A percentile compares a stretch with the other conserved stretches of the same genome.
These are phyloP conservation scores for Hypoxylon rickii DNA, from an alignment of 495 filamentous ascomycete species.

Conservation along the genomic window DNA sequence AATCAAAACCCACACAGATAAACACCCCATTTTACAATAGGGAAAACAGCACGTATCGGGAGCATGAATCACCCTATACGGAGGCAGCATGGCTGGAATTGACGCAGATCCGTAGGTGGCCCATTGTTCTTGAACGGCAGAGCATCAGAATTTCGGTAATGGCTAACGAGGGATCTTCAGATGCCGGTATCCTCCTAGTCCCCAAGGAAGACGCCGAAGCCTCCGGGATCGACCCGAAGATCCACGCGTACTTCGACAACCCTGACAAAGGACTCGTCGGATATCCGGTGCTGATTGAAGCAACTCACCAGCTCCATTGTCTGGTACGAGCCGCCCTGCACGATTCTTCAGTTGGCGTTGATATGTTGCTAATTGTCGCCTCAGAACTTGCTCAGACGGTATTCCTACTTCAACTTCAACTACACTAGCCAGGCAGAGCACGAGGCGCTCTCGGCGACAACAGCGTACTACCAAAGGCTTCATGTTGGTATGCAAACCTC, in stretches of 20 bases:
- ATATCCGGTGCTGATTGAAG: constrained; percentile 20
- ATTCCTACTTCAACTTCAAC: constrained; percentile 25
- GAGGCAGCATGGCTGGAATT: constrained; percentile 18
- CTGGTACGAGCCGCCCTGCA: constrained; percentile 1
- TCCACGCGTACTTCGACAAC: constrained; percentile 23
- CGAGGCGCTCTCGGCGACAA: constrained; percentile 9
- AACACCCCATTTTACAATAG: constrained; percentile 22
- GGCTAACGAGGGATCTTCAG: constrained; percentile 3
- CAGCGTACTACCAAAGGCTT: constrained; percentile 13
- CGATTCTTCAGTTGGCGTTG: neutral
- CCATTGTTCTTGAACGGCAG: neutral
- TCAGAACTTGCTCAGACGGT: constrained; percentile 19
- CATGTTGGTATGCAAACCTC: constrained; percentile 12
- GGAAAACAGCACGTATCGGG: constrained; percentile 17
- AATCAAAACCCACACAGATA: constrained; percentile 2
- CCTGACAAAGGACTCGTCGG: constrained; percentile 18
- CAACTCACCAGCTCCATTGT: constrained; percentile 24
- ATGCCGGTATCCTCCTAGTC: constrained; percentile 17
- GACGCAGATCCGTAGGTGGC: constrained; percentile 15
- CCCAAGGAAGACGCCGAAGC: constrained; percentile 15
- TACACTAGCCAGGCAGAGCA: constrained; percentile 17
- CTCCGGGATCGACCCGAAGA: constrained; percentile 19
- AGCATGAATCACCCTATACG: constrained; percentile 17
- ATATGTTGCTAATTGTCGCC: neutral
- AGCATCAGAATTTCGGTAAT: neutral